A percentile compares a stretch with the other conserved stretches of the same genome.
phyloP scores from a whole-genome alignment of 495 filamentous ascomycete species.

The Aspergillus sparsus region DNA sequence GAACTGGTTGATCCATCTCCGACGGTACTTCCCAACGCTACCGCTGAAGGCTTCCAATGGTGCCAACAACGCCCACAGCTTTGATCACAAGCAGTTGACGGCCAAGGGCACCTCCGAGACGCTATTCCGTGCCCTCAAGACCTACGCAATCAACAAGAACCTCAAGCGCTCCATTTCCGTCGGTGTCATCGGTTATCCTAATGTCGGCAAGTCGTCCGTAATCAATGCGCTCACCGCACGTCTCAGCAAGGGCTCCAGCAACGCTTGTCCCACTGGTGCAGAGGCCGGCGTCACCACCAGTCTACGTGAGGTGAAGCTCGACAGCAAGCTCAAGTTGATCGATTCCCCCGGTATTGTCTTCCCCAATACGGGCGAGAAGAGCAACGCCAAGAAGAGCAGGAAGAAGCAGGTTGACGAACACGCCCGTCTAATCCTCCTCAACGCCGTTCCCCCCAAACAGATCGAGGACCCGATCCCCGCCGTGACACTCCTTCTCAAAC shows the following conservation, averaged over 20 bases:
- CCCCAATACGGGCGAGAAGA: constrained; percentile 58
- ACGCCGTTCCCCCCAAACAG: constrained; percentile 89
- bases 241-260: constrained; percentile 63
- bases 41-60: constrained; percentile 84
- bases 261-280: constrained; percentile 83
- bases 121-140: constrained; percentile 88
- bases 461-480: constrained; percentile 90
- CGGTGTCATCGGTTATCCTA: constrained; percentile 94
- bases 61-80: constrained; percentile 82
- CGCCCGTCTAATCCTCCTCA: constrained; percentile 82
- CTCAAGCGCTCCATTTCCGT: constrained; percentile 89
- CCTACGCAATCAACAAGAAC: constrained; percentile 79
- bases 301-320: constrained; percentile 86
- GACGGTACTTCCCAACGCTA: constrained; percentile 89
- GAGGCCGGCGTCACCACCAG: constrained; percentile 93
- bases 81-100: constrained; percentile 88
- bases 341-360: constrained; percentile 97
- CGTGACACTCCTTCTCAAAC: constrained; percentile 74
- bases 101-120: constrained; percentile 82
- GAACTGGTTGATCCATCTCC: constrained; percentile 80
- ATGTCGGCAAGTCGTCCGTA: constrained; percentile 95
- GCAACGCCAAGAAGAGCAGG: constrained; percentile 52
- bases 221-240: constrained; percentile 91
- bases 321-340: constrained; percentile 90
- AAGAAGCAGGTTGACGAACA: constrained; percentile 64